A percentile compares a stretch with the other conserved stretches of the same genome.
Conservation (phyloP, 129 eudicot species). For the Deinandra increscens region DNA sequence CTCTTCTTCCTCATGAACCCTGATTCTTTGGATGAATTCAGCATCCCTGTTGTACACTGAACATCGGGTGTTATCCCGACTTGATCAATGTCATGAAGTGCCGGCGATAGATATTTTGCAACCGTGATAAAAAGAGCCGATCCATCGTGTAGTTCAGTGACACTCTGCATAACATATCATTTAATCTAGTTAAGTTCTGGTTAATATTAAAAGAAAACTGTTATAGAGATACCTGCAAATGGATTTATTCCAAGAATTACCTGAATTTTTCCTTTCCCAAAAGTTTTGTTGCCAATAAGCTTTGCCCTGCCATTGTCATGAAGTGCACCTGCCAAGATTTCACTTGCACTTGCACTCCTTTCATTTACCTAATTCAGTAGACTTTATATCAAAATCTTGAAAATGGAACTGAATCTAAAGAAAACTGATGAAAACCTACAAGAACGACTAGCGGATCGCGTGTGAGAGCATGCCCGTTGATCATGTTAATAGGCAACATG, state of each 20-base stretch:
- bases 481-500: slow-evolving; percentile 83
- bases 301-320: slow-evolving; percentile 94
- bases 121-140: slow-evolving; percentile 91
- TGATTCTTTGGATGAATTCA: slow-evolving; percentile 48
- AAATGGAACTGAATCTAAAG: not conserved
- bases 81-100: slow-evolving; percentile 84
- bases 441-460: slow-evolving; percentile 90
- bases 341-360: slow-evolving; percentile 95
- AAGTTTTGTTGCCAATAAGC: slow-evolving; percentile 81
- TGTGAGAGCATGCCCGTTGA: slow-evolving; percentile 84
- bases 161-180: slow-evolving; percentile 53
- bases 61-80: slow-evolving; percentile 93
- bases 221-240: not conserved
- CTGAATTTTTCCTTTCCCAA: slow-evolving; percentile 96
- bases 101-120: slow-evolving; percentile 89
- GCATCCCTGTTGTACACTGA: slow-evolving; percentile 76
- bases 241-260: slow-evolving; percentile 30
- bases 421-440: slow-evolving; percentile 41
- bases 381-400: not conserved
- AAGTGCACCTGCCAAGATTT: slow-evolving; percentile 92
- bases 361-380: slow-evolving; percentile 58
- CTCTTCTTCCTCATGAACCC: slow-evolving; percentile 42
- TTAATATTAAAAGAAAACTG: not conserved
- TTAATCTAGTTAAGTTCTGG: not conserved
- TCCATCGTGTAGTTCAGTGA: slow-evolving; percentile 86